Conservation (phyloP, 139 green algal species). For the Astrephomene gubernaculifera region DNA sequence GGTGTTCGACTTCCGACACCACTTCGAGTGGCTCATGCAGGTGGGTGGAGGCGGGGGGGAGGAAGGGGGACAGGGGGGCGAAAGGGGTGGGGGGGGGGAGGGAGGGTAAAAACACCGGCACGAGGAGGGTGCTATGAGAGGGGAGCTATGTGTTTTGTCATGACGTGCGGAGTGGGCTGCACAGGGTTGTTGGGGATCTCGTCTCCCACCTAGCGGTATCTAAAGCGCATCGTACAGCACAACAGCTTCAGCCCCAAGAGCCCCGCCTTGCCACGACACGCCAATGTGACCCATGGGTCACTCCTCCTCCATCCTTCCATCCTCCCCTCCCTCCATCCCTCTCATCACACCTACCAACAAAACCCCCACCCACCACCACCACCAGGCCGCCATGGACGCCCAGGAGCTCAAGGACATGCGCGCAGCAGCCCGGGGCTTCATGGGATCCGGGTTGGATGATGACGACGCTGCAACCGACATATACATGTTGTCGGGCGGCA, state of each 20-base stretch:
- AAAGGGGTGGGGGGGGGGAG: too few species aligned
- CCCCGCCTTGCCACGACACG: too few species aligned
- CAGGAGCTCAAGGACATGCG: slow-evolving; percentile 25
- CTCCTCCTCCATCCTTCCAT: not conserved
- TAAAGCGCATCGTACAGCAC: too few species aligned
- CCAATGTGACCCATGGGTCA: too few species aligned
- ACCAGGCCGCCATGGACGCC: slow-evolving; percentile 38
- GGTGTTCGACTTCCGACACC: slow-evolving; percentile 66
- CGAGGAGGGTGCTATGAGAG: too few species aligned
- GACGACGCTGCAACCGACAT: slow-evolving; percentile 39
- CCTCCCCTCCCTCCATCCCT: not conserved
- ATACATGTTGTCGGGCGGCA: not conserved
- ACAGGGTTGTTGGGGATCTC: too few species aligned
- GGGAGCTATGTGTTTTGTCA: too few species aligned
- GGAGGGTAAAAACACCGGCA: too few species aligned
- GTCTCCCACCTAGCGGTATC: too few species aligned
- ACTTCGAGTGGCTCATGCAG: slow-evolving; percentile 58
- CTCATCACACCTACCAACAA: not conserved
- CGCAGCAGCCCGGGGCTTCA: not conserved
- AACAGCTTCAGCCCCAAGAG: too few species aligned
- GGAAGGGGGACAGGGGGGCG: not conserved
- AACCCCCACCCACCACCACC: not conserved
- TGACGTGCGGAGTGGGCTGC: too few species aligned
- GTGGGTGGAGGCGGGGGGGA: not conserved
- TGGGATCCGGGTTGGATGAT: slow-evolving; percentile 3